Percentiles rank a stretch among this genome's conserved stretches.
phyloP scores from a whole-genome alignment of 768 basidiomycete genomes.

The Clitopilus hobsonii region DNA sequence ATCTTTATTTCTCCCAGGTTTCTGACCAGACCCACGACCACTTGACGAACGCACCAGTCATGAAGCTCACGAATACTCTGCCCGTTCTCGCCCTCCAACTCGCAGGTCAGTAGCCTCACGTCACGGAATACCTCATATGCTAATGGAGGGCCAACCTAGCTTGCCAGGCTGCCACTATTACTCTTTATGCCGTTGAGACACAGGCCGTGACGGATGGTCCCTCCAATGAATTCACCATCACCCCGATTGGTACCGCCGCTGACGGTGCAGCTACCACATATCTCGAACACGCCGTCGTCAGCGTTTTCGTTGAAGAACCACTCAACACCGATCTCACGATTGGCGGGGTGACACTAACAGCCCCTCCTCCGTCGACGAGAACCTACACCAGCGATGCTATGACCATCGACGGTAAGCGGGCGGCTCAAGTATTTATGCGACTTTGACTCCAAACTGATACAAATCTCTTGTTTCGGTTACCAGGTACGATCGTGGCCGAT shows the following conservation, averaged over 20 bases:
- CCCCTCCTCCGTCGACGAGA: slow-evolving; percentile 2
- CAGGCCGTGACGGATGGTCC: too few relatives aligned
- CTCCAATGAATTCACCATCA: too few relatives aligned
- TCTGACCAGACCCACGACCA: too few relatives aligned
- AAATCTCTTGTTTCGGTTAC: not conserved
- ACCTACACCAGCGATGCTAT: slow-evolving; percentile 1
- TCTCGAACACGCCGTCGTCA: slow-evolving; percentile 4
- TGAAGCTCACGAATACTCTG: too few relatives aligned
- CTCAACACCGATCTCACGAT: slow-evolving; percentile 2
- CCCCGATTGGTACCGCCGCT: slow-evolving; percentile 3
- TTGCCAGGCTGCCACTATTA: too few relatives aligned
- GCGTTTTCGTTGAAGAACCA: slow-evolving; percentile 6
- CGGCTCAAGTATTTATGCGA: not conserved
- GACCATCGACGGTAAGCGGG: slow-evolving; percentile 2
- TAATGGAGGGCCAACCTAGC: too few relatives aligned
- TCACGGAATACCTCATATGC: too few relatives aligned
- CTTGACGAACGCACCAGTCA: too few relatives aligned
- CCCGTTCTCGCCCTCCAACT: too few relatives aligned
- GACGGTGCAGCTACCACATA: slow-evolving; percentile 12
- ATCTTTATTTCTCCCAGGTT: too few relatives aligned
- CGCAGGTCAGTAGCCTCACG: too few relatives aligned
- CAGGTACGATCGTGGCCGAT: slow-evolving; percentile 9
- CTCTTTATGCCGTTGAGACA: too few relatives aligned
- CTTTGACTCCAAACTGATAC: not conserved
- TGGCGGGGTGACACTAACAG: not conserved